These are phyloP conservation scores for Leccinum variicolor DNA, from an alignment of 768 basidiomycete genomes.

Conservation along the genomic window DNA sequence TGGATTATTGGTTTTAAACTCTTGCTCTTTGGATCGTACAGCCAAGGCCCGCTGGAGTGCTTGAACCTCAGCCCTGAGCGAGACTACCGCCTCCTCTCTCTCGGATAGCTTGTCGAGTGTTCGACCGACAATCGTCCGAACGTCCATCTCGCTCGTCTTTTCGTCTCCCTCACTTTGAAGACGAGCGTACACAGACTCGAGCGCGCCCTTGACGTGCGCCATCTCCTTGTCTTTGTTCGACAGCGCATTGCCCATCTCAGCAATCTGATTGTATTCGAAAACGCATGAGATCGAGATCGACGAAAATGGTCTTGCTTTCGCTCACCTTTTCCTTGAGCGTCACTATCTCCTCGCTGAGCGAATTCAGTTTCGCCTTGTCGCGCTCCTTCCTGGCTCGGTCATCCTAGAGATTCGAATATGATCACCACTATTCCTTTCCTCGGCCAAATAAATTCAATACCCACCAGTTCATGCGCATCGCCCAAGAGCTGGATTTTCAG, in stretches of 20 bases:
- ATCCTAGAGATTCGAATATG: slow-evolving; percentile 42
- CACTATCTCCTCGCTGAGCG: slow-evolving; percentile 69
- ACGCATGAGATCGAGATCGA: neutral
- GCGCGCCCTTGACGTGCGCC: slow-evolving; percentile 73
- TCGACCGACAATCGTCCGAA: slow-evolving; percentile 64
- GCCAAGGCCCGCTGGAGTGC: slow-evolving; percentile 50
- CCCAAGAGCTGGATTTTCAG: slow-evolving; percentile 55
- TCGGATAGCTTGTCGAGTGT: slow-evolving; percentile 65
- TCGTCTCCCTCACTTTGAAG: slow-evolving; percentile 53
- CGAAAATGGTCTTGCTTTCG: neutral
- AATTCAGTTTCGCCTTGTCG: slow-evolving; percentile 69
- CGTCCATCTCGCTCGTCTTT: slow-evolving; percentile 53
- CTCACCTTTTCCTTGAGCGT: slow-evolving; percentile 66
- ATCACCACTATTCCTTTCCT: neutral
- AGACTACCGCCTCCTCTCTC: slow-evolving; percentile 63
- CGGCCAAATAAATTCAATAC: slow-evolving; percentile 13
- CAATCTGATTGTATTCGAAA: slow-evolving; percentile 38
- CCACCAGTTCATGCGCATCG: slow-evolving; percentile 58
- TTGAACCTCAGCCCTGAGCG: slow-evolving; percentile 48
- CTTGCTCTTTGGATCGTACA: slow-evolving; percentile 58
- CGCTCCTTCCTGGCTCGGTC: slow-evolving; percentile 74
- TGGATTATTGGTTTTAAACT: slow-evolving; percentile 64
- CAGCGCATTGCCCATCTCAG: slow-evolving; percentile 47
- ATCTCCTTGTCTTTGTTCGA: slow-evolving; percentile 69
- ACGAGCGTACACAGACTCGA: slow-evolving; percentile 84